phyloP scores from a whole-genome alignment of 306 rosid species.

The Lithocarpus polystachyus region DNA sequence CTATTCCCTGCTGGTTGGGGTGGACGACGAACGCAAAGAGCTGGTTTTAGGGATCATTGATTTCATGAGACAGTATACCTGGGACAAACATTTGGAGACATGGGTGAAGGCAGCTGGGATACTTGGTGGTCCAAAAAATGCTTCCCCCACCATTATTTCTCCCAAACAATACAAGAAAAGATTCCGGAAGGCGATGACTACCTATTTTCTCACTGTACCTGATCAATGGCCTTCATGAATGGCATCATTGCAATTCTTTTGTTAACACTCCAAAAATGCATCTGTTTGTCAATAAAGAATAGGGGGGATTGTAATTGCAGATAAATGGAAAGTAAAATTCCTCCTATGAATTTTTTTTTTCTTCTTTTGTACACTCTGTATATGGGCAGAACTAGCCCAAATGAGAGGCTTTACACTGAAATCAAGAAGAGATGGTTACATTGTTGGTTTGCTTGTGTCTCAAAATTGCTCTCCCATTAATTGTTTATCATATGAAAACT shows the following conservation, averaged over 20 bases:
- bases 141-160: conserved; percentile 87
- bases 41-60: conserved; percentile 93
- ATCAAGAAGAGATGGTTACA: conserved; percentile 12
- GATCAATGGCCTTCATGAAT: conserved; percentile 71
- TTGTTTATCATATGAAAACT: not conserved
- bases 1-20: conserved; percentile 93
- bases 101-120: conserved; percentile 96
- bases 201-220: conserved; percentile 91
- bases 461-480: not conserved
- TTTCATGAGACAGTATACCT: conserved; percentile 96
- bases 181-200: conserved; percentile 94
- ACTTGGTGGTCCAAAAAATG: conserved; percentile 85
- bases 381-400: conserved; percentile 12
- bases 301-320: conserved; percentile 30
- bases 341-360: conserved; percentile 13
- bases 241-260: conserved; percentile 31
- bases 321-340: conserved; percentile 30
- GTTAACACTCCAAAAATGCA: conserved; percentile 4
- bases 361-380: conserved; percentile 14
- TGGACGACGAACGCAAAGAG: conserved; percentile 85
- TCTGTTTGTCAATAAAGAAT: conserved; percentile 28
- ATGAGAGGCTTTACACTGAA: not conserved
- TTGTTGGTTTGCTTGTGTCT: not conserved
- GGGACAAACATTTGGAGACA: conserved; percentile 99
- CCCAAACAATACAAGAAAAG: conserved; percentile 95